phyloP scores from a whole-genome alignment of 2,329 filamentous ascomycete genomes.

The Cladosporium colombiae region DNA sequence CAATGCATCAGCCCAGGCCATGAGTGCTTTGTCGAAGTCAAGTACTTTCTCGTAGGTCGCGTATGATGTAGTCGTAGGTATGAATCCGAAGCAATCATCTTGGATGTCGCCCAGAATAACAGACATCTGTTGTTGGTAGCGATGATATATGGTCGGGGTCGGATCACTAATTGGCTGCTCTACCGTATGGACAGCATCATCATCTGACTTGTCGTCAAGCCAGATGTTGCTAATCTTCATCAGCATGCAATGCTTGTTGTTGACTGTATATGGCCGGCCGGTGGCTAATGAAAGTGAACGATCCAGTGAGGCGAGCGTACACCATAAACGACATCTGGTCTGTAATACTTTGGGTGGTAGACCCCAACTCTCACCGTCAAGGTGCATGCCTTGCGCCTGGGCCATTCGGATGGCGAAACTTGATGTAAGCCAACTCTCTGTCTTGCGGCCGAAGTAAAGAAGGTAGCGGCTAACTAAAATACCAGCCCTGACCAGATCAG shows the following conservation, averaged over 20 bases:
- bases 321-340: conserved; percentile 2
- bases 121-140: conserved; percentile 6
- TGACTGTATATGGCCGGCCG: neutral
- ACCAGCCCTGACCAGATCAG: neutral
- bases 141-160: neutral
- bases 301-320: conserved; percentile 1
- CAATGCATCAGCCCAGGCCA: neutral
- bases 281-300: neutral
- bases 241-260: conserved; percentile 1
- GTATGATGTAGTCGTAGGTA: neutral
- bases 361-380: conserved; percentile 1
- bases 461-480: conserved; percentile 1
- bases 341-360: neutral
- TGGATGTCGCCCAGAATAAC: neutral
- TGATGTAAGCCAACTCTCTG: conserved; percentile 2
- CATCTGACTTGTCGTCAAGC: neutral
- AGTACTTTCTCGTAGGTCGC: neutral
- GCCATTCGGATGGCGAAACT: conserved; percentile 3
- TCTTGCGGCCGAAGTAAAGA: neutral
- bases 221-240: neutral
- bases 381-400: conserved; percentile 3
- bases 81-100: neutral
- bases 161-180: neutral
- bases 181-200: neutral
- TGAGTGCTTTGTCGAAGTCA: neutral